Evolutionary conservation across 192 early-diverging fungal species (phyloP), one percentile per base, ranked within the genome.

Genomic region (Backusella mclennaniae): DNA sequence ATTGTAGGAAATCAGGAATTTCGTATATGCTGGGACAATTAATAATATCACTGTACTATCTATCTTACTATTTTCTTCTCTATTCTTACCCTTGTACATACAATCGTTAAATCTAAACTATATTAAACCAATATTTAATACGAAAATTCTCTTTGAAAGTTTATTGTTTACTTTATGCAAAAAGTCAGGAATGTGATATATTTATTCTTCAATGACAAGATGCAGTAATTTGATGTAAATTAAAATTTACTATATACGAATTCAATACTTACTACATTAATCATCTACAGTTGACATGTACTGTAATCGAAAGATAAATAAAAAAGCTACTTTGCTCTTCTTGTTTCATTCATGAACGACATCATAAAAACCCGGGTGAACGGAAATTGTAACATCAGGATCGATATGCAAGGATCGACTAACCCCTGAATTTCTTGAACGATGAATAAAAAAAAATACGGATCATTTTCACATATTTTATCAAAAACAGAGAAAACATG

Each of bases 1-100:
- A 39, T 80, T 29, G 75, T 80, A 15, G 73, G 68, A n/a, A 63
- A 79, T 49, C 74, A 79, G 59, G 74, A 74, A 63, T 75, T 69
- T 56, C 39, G 66, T 21, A 72, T 77, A 39, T 71, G 59, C 23
- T 77, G 76, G 71, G 70, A 71, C 31, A 44, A 74, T 67, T 74
- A 67, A 74, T 29, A 63, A 63, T 14, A 63, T 23, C 56, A 14
- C 8, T 63, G 56, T 63, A 63, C 7, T 63, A 63, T 63, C 26
- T 63, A 63, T 63, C 29, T 63, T 14, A 12, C 11, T 63, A 4
- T 63, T 29, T 63, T 63, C 26, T 59, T 56, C 2, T 56, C 21
- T 56, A 56, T 23, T 56, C 6, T 59, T 59, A 59, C 26, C 23
- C 11, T 59, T 59, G 56, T 59, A 59, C 23, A 59, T 59, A 59